phyloP scores from a whole-genome alignment of 768 basidiomycete species.

The Leccinum fibrillosum region DNA sequence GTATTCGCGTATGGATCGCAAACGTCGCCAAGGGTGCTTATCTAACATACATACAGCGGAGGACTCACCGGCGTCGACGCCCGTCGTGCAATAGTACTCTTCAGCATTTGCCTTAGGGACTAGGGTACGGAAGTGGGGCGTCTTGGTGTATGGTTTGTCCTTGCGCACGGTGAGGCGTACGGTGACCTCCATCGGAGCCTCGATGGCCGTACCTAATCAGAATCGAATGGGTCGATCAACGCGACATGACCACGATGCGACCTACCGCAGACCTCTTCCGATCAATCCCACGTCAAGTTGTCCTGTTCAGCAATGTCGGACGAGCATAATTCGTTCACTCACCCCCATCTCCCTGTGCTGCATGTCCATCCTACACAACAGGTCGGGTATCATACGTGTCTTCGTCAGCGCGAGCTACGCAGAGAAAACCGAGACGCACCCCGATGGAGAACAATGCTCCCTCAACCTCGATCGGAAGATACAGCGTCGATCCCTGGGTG shows the following conservation, averaged over 20 bases:
- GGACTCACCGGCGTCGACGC: slow-evolving; percentile 43
- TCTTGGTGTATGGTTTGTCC: slow-evolving; percentile 54
- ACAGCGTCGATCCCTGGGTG: slow-evolving; percentile 51
- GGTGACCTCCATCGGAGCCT: slow-evolving; percentile 55
- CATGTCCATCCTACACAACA: slow-evolving; percentile 53
- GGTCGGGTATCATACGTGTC: background rate
- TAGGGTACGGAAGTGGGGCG: slow-evolving; percentile 50
- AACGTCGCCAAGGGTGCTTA: background rate
- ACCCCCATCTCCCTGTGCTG: slow-evolving; percentile 67
- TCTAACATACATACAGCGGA: no score
- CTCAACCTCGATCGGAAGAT: slow-evolving; percentile 54
- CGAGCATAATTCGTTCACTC: slow-evolving; percentile 10
- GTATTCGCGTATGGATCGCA: background rate
- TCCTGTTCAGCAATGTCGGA: background rate
- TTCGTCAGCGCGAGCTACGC: background rate
- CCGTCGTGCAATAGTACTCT: slow-evolving; percentile 57
- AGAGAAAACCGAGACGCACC: slow-evolving; percentile 25
- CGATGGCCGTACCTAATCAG: slow-evolving; percentile 57
- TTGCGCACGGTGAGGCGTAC: slow-evolving; percentile 56
- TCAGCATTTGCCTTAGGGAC: slow-evolving; percentile 13
- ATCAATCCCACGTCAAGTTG: background rate
- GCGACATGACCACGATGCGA: background rate
- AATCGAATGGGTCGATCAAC: no score
- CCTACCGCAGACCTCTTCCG: slow-evolving; percentile 57
- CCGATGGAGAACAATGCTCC: slow-evolving; percentile 62